A percentile compares a stretch with the other conserved stretches of the same genome.
These are phyloP conservation scores for Candida broadrunensis DNA, from an alignment of 805 yeast genomes.

Conservation along the genomic window DNA sequence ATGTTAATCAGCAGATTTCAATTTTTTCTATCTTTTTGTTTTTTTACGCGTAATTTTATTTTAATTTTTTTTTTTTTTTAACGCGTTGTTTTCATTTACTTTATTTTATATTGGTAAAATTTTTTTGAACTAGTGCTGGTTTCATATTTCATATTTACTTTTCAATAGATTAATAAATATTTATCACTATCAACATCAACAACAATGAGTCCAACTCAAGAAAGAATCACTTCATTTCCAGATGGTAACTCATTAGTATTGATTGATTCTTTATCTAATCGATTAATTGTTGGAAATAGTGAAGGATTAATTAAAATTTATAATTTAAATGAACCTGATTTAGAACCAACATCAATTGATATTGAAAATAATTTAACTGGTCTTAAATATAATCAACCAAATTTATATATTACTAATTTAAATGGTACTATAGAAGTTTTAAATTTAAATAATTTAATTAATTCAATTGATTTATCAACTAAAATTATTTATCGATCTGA, in stretches of 20 bases:
- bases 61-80: no score
- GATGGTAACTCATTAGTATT: constrained; percentile 38
- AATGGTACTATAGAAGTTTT: constrained; percentile 44
- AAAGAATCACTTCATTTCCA: constrained; percentile 34
- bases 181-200: no score
- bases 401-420: constrained; percentile 31
- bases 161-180: no score
- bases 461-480: constrained; percentile 17
- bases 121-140: no score
- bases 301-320: constrained; percentile 54
- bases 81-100: no score
- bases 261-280: constrained; percentile 13
- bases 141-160: no score
- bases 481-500: constrained; percentile 44
- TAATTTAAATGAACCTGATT: constrained; percentile 44
- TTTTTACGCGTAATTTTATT: no score
- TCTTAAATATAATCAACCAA: constrained; percentile 15
- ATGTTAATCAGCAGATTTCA: no score
- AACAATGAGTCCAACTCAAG: constrained; percentile 3
- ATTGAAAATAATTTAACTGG: constrained; percentile 46
- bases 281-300: constrained; percentile 51
- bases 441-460: constrained; percentile 19
- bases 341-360: constrained; percentile 62
- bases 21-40: no score
- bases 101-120: no score